A percentile compares a stretch with the other conserved stretches of the same genome.
phyloP scores from a whole-genome alignment of 2,329 filamentous ascomycete genomes.

The Achaetomium macrosporum region DNA sequence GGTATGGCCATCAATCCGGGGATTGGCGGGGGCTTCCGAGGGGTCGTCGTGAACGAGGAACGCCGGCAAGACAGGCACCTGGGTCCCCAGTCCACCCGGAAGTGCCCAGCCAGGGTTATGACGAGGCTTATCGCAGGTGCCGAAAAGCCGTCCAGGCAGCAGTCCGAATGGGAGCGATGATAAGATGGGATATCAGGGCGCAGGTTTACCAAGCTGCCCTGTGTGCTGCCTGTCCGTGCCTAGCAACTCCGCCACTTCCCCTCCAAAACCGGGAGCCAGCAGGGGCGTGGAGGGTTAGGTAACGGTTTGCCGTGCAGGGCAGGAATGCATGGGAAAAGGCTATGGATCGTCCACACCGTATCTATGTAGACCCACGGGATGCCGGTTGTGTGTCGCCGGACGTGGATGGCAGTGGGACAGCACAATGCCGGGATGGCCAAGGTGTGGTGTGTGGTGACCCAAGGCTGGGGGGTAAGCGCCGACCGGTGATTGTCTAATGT shows the following conservation, averaged over 20 bases:
- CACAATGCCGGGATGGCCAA: conserved; percentile 13
- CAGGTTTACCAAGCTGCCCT: not conserved
- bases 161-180: conserved; percentile 5
- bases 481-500: not conserved
- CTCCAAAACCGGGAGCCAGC: conserved; percentile 4
- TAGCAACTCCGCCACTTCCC: conserved; percentile 3
- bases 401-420: conserved; percentile 10
- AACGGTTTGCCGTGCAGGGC: conserved; percentile 12
- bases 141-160: conserved; percentile 6
- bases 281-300: conserved; percentile 9
- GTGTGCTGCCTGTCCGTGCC: not conserved
- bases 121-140: conserved; percentile 12
- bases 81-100: conserved; percentile 16
- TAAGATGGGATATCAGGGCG: not conserved
- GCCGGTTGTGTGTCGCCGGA: conserved; percentile 19
- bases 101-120: conserved; percentile 14
- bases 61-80: conserved; percentile 5
- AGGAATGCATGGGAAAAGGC: conserved; percentile 13
- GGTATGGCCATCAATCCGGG: conserved; percentile 25
- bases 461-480: conserved; percentile 6
- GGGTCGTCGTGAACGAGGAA: conserved; percentile 5
- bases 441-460: conserved; percentile 6
- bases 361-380: conserved; percentile 15
- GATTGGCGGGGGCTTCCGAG: conserved; percentile 22
- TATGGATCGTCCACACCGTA: conserved; percentile 17